Evolutionary conservation across 768 basidiomycete genomes (phyloP), one percentile per base, ranked within the genome.

Genomic region (Leccinum pellstonianum): DNA sequence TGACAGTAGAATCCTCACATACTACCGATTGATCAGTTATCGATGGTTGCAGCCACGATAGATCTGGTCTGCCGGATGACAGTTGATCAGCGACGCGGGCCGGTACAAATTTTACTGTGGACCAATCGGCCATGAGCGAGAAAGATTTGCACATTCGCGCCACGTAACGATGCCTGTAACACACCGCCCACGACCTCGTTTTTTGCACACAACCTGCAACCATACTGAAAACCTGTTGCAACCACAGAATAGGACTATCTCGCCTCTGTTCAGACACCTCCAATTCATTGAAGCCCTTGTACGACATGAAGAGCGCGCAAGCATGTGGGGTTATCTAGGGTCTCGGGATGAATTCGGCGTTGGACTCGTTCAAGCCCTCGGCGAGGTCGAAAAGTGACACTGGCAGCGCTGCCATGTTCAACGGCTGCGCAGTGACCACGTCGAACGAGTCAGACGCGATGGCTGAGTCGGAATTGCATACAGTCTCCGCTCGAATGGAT

Each of bases 111-210:
- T 64, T 64, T 21, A 15, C 19, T 57, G 23, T 41, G 55, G 27
- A 19, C 57, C 65, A 60, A 66, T 63, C 55, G 46, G 46, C 57
- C 68, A 67, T 48, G 57, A 62, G 68, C 64, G 67, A 66, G 68
- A 68, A 68, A 52, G 23, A 48, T 38, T 52, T 50, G 52, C 35
- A 52, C 49, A 51, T 46, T 55, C 55, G 52, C 43, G 56, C 64
- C 67, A 61, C 59, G 50, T 49, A 56, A 51, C 23, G 61, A 35
- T 43, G 52, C 48, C 46, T 68, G 50, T 53, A 52, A 52, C 59
- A 65, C 67, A 60, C 60, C 15, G 27, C 43, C 67, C 63, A 62
- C 19, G 21, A 58, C 59, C 46, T 47, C 31, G 35, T 55, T 53
- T 55, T 33, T 57, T 15, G 31, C 54, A 55, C 56, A 54, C 58